Base-by-base conservation (phyloP, 331 rosid genomes). In the Arachis monticola region DNA sequence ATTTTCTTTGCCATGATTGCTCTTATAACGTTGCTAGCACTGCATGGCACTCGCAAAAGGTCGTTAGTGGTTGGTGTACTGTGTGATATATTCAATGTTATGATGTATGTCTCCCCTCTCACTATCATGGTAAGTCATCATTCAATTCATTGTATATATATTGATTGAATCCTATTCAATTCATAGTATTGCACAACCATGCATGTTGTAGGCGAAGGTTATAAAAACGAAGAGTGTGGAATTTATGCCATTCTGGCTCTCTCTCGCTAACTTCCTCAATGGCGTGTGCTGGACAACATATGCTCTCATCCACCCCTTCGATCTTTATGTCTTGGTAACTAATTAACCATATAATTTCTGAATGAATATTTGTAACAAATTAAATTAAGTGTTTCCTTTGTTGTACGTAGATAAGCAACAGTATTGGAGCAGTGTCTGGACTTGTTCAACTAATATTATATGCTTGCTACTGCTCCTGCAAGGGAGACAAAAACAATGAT, bases 51-150 rank as follows among this genome's bases (percentile, higher is more conserved):
- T 42, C 45, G 1, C 2, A 4, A 1, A 0, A 77, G 94, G 64
- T 83, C 89, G 2, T 1, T 87, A 10, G 1, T 85, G 64, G 77
- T 89, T 63, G 94, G 94, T 5, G 11, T 87, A 55, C 22, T 87
- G 51, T 78, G 84, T 52, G 91, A 84, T 61, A 0, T 89, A 30
- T 83, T 81, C 83, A 85, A 87, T 62, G 52, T 17, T 17, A 30
- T 85, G 31, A 89, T 85, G 95, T 89, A 89, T 55, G 7, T 41
- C 38, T 77, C 95, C 46, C 92, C 95, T 4, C 92, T 89, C 1
- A 83, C 87, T 1, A 58, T 83, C 77, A 84, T 85, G 87, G 93
- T 84, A 82, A 40, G 7, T 35, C 30, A 30, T n/a, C 10, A 2
- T 38, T 1, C 44, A 13, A 13, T 60, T 13, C 14, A 22, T 17